phyloP scores from a whole-genome alignment of 139 green algal species.

The Coelastrella sp. region DNA sequence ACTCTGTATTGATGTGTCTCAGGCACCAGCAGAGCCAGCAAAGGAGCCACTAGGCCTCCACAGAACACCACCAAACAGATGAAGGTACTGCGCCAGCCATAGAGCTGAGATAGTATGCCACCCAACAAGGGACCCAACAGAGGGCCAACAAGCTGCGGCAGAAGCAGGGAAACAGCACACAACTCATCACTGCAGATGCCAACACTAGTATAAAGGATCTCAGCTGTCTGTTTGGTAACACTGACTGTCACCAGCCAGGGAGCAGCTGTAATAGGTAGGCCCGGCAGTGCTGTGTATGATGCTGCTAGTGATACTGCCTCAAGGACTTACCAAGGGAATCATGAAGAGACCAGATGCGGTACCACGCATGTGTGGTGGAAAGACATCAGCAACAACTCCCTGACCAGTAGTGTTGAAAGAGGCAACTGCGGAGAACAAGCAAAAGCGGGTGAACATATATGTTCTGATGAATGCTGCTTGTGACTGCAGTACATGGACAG shows the following conservation, averaged over 20 bases:
- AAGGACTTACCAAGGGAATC: constrained; percentile 23
- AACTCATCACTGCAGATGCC: background rate
- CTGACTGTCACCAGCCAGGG: background rate
- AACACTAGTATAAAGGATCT: background rate
- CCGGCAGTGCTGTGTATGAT: background rate
- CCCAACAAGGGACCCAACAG: constrained; percentile 21
- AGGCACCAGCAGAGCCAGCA: constrained; percentile 34
- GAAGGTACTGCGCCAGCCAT: constrained; percentile 39
- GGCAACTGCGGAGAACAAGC: background rate
- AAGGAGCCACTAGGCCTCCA: background rate
- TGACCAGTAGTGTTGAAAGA: background rate
- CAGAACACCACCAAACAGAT: constrained; percentile 21
- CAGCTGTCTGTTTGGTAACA: background rate
- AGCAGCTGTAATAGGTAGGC: background rate
- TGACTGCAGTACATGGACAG: too few relatives aligned
- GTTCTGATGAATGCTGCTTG: too few relatives aligned
- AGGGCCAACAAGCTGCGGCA: background rate
- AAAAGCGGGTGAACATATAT: too few relatives aligned
- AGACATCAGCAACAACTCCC: background rate
- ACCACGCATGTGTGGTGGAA: background rate
- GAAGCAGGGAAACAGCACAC: background rate
- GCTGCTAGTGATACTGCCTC: background rate
- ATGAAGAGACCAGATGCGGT: constrained; percentile 39
- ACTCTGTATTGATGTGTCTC: constrained; percentile 16
- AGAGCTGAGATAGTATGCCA: constrained; percentile 12